Conservation (phyloP, 2,329 filamentous ascomycete species). For the Microcera coccophila region DNA sequence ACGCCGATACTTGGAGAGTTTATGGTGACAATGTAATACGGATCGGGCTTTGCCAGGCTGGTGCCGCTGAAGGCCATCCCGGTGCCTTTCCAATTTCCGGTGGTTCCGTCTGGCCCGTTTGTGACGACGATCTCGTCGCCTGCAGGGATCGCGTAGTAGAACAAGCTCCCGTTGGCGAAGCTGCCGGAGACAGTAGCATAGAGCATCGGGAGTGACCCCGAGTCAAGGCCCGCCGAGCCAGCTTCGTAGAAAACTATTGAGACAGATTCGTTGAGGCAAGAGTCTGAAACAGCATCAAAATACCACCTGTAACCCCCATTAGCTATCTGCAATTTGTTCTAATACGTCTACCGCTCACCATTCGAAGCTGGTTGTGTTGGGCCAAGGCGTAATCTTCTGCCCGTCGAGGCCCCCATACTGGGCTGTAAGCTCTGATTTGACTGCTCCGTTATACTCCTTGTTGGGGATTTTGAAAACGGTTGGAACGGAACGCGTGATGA, state of each 20-base stretch:
- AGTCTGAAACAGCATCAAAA: conserved; percentile 1
- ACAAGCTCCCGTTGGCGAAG: neutral
- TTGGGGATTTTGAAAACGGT: too few relatives aligned
- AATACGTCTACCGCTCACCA: too few relatives aligned
- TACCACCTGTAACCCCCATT: conserved; percentile 5
- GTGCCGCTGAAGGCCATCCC: neutral
- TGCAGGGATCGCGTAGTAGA: neutral
- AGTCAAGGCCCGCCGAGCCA: neutral
- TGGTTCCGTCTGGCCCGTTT: too few relatives aligned
- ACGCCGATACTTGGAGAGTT: neutral
- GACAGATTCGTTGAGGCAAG: conserved; percentile 2
- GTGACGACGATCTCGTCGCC: too few relatives aligned
- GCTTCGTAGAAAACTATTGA: neutral
- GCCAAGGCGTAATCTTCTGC: too few relatives aligned
- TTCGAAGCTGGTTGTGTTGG: too few relatives aligned
- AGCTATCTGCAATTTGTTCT: too few relatives aligned
- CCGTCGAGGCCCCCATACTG: too few relatives aligned
- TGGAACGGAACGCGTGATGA: too few relatives aligned
- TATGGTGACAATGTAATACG: neutral
- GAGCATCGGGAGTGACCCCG: neutral
- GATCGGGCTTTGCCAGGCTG: neutral
- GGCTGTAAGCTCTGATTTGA: too few relatives aligned
- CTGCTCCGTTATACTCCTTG: too few relatives aligned
- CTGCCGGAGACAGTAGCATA: neutral
- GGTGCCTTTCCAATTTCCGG: neutral